These are phyloP conservation scores for Ambispora gerdemannii DNA, from an alignment of 192 early-diverging fungal genomes.

Conservation along the genomic window DNA sequence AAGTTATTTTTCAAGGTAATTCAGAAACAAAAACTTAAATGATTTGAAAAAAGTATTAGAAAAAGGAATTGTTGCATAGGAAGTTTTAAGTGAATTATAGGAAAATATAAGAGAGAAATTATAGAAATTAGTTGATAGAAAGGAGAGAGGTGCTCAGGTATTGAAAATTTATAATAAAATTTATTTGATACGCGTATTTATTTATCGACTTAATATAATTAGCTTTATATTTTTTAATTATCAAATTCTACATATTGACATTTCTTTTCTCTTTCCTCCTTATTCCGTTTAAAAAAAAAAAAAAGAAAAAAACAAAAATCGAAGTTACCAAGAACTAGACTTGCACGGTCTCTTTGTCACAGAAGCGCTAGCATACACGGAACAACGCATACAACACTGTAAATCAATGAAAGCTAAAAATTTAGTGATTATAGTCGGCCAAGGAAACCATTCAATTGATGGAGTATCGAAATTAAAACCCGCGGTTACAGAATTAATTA, in stretches of 20 bases:
- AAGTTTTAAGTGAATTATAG: too few relatives aligned
- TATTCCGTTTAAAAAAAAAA: slow-evolving; percentile 4
- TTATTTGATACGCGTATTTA: too few relatives aligned
- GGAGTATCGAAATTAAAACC: slow-evolving; percentile 67
- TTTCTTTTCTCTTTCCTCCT: neutral
- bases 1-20: slow-evolving; percentile 49
- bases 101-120: too few relatives aligned
- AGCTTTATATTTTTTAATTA: too few relatives aligned
- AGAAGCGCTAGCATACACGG: slow-evolving; percentile 54
- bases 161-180: too few relatives aligned
- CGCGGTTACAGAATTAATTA: slow-evolving; percentile 55
- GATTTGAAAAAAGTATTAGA: too few relatives aligned
- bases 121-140: too few relatives aligned
- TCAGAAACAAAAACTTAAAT: too few relatives aligned
- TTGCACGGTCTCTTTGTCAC: slow-evolving; percentile 66
- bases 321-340: slow-evolving; percentile 55
- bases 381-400: slow-evolving; percentile 50
- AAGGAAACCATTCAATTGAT: slow-evolving; percentile 53
- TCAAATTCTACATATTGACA: too few relatives aligned
- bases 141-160: too few relatives aligned
- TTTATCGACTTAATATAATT: too few relatives aligned
- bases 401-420: slow-evolving; percentile 39
- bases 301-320: slow-evolving; percentile 44
- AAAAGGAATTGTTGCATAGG: too few relatives aligned
- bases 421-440: slow-evolving; percentile 63